Percentiles rank a stretch among this genome's conserved stretches.
These are phyloP conservation scores for Russula dissimulans DNA, from an alignment of 768 basidiomycete genomes.

Conservation along the genomic window DNA sequence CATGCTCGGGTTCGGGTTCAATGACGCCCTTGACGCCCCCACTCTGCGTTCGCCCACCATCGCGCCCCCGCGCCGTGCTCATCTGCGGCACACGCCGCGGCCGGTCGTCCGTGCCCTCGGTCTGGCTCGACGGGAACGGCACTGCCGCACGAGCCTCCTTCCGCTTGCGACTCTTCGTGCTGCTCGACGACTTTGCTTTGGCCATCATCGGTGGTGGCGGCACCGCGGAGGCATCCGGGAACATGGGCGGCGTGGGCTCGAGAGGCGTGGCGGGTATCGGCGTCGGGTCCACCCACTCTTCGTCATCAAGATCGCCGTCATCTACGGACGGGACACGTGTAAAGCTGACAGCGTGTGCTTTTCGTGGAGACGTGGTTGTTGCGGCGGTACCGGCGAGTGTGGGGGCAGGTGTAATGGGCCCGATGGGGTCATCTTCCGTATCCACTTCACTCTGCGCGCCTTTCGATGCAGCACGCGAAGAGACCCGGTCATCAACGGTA, in stretches of 20 bases:
- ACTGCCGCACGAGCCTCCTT: constrained; percentile 27
- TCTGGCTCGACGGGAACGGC: constrained; percentile 16
- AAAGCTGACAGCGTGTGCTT: constrained; percentile 25
- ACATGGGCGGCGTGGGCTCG: constrained; percentile 2
- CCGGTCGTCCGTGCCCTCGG: constrained; percentile 6
- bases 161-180: constrained; percentile 33
- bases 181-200: constrained; percentile 20
- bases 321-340: constrained; percentile 29
- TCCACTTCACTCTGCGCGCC: constrained; percentile 46
- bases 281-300: constrained; percentile 61
- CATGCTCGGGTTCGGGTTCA: constrained; percentile 21
- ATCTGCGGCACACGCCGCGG: constrained; percentile 39
- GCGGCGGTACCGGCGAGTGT: constrained; percentile 21
- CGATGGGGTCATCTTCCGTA: constrained; percentile 64
- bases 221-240: constrained; percentile 2
- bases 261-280: constrained; percentile 29
- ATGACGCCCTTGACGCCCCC: constrained; percentile 74
- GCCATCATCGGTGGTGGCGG: constrained; percentile 8
- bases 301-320: constrained; percentile 36
- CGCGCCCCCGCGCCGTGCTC: constrained; percentile 64
- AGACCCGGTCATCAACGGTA: constrained; percentile 33
- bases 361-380: constrained; percentile 17
- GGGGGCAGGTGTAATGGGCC: constrained; percentile 61
- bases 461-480: constrained; percentile 30
- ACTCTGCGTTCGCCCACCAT: constrained; percentile 78